Conservation (phyloP, 371 early-diverging fungal genomes). For the Mortierella sp. region DNA sequence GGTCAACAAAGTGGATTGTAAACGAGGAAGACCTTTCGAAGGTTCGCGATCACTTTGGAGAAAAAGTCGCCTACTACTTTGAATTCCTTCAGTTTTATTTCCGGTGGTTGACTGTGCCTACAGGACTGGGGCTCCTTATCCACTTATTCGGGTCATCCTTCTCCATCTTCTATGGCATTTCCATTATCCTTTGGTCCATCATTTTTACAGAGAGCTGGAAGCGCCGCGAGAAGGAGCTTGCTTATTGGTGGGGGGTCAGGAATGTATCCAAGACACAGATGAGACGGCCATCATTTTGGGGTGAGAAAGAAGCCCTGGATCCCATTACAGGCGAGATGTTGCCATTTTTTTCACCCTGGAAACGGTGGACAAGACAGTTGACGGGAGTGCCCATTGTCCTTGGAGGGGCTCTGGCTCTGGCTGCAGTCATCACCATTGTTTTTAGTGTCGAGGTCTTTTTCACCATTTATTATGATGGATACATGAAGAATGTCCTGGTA, state of each 20-base stretch:
- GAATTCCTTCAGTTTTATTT: conserved; percentile 91
- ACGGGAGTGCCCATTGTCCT: conserved; percentile 73
- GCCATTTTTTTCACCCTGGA: conserved; percentile 78
- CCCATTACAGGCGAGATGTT: conserved; percentile 80
- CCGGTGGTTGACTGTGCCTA: conserved; percentile 76
- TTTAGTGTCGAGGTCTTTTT: conserved; percentile 83
- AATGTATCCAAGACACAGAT: conserved; percentile 74
- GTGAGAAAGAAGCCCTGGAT: conserved; percentile 70
- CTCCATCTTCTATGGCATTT: conserved; percentile 74
- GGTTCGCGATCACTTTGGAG: conserved; percentile 88
- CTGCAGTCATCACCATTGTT: conserved; percentile 75
- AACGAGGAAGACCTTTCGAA: conserved; percentile 71
- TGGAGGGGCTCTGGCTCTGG: conserved; percentile 71
- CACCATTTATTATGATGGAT: conserved; percentile 85
- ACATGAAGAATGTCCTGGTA: conserved; percentile 61
- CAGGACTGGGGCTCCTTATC: conserved; percentile 73
- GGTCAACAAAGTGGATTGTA: conserved; percentile 85
- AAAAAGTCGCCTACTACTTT: conserved; percentile 89
- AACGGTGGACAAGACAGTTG: conserved; percentile 73
- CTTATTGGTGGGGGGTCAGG: conserved; percentile 83
- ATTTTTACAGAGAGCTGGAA: conserved; percentile 86
- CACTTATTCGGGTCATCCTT: conserved; percentile 68
- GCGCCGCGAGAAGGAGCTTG: conserved; percentile 77
- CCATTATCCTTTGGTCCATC: conserved; percentile 79
- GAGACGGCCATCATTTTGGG: conserved; percentile 76